A percentile compares a stretch with the other conserved stretches of the same genome.
phyloP scores from a whole-genome alignment of 306 rosid genomes.

The Cajanus cajan region DNA sequence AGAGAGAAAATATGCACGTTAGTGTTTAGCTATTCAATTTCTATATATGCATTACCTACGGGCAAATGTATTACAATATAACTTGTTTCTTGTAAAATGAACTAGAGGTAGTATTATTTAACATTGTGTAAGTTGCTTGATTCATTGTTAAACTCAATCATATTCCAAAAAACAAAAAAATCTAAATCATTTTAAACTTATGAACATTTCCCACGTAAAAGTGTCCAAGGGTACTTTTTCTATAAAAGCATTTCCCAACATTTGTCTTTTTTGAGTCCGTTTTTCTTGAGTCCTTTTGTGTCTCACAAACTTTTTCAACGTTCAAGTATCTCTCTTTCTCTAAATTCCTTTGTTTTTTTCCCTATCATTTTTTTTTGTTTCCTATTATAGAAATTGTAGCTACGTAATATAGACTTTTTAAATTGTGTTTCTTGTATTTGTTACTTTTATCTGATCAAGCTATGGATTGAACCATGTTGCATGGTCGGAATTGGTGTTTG shows the following conservation, averaged over 20 bases:
- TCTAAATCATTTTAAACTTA: not conserved
- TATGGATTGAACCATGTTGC: not conserved
- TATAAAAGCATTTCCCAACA: not conserved
- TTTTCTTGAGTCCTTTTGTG: not conserved
- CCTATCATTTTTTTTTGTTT: not conserved
- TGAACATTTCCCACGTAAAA: not conserved
- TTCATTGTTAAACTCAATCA: not conserved
- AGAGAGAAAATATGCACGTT: not conserved
- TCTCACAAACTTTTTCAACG: not conserved
- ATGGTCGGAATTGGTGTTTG: not conserved
- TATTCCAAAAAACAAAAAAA: not conserved
- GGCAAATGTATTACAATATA: too few relatives aligned
- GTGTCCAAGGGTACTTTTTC: not conserved
- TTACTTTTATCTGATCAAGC: not conserved
- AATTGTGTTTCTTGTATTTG: not conserved
- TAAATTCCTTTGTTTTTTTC: not conserved
- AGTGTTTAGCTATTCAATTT: not conserved
- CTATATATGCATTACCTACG: too few relatives aligned
- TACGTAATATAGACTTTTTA: not conserved
- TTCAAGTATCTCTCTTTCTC: constrained; percentile 16
- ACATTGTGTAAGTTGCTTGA: not conserved
- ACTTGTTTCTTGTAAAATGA: too few relatives aligned
- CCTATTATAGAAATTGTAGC: not conserved
- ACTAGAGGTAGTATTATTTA: too few relatives aligned
- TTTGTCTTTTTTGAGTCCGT: constrained; percentile 13